Conservation (phyloP, 345 rosid species). For the Citrus glauca region DNA sequence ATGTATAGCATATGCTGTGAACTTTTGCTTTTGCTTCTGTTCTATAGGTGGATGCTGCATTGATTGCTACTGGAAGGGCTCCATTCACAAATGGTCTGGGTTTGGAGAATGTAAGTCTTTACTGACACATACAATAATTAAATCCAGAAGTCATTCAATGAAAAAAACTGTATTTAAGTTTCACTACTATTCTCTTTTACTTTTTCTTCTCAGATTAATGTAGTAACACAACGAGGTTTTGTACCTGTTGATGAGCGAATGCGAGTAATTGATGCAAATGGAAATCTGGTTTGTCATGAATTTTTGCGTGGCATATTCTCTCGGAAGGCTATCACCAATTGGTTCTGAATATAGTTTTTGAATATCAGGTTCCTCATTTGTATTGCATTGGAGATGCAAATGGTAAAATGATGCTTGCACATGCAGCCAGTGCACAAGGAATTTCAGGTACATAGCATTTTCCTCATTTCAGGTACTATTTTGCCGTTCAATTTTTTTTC, state of each 20-base stretch:
- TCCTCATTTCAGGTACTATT: background rate
- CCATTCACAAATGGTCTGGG: constrained; percentile 98
- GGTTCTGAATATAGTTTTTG: constrained; percentile 12
- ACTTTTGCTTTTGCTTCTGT: constrained; percentile 15
- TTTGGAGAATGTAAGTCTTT: constrained; percentile 70
- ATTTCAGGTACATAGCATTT: constrained; percentile 63
- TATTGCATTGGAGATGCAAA: constrained; percentile 97
- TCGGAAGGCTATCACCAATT: background rate
- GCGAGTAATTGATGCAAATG: constrained; percentile 81
- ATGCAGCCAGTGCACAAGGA: constrained; percentile 99
- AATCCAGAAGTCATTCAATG: background rate
- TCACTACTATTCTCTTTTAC: background rate
- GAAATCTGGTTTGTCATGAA: constrained; percentile 55
- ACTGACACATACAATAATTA: constrained; percentile 3
- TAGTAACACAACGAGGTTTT: constrained; percentile 86
- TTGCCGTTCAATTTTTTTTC: background rate
- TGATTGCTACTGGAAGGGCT: constrained; percentile 99
- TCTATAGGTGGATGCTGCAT: constrained; percentile 89
- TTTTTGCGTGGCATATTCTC: constrained; percentile 4
- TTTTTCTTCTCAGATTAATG: constrained; percentile 55
- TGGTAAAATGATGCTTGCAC: constrained; percentile 99
- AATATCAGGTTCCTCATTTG: constrained; percentile 71
- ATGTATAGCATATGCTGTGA: background rate
- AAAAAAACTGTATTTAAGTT: constrained; percentile 4
- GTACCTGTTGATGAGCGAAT: constrained; percentile 88